These are phyloP conservation scores for Yamadazyma ubonensis DNA, from an alignment of 805 yeast species.

Conservation along the genomic window DNA sequence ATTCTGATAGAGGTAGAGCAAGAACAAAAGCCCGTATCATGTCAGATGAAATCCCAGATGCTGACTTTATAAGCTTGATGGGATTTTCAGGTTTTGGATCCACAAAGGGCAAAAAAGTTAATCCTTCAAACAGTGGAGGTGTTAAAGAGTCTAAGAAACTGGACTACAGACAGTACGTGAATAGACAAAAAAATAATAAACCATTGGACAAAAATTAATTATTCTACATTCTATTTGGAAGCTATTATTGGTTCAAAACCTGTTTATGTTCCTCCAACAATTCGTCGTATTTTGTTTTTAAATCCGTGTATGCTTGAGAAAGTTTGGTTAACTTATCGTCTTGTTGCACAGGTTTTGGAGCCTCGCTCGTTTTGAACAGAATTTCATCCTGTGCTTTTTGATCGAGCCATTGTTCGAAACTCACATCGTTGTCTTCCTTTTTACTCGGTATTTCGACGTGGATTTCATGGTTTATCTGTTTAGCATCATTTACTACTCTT, in stretches of 20 bases:
- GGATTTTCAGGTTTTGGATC: slow-evolving; percentile 53
- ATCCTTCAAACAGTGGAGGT: slow-evolving; percentile 47
- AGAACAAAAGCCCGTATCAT: slow-evolving; percentile 22
- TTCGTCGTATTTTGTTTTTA: slow-evolving; percentile 60
- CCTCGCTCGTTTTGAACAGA: slow-evolving; percentile 40
- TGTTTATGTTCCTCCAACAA: slow-evolving; percentile 51
- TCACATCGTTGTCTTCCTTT: not conserved
- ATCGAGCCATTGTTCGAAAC: slow-evolving; percentile 46
- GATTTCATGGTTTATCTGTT: slow-evolving; percentile 43
- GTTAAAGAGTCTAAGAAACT: slow-evolving; percentile 38
- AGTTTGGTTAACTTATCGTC: slow-evolving; percentile 44
- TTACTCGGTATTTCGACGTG: slow-evolving; percentile 33
- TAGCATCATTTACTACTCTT: slow-evolving; percentile 47
- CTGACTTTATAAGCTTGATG: slow-evolving; percentile 47
- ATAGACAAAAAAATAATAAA: slow-evolving; percentile 37
- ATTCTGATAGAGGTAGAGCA: slow-evolving; percentile 17
- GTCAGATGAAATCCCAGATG: slow-evolving; percentile 17
- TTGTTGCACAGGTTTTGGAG: slow-evolving; percentile 24
- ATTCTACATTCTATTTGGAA: not conserved
- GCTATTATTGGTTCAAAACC: slow-evolving; percentile 1
- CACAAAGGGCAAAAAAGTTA: slow-evolving; percentile 60
- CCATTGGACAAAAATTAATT: slow-evolving; percentile 52
- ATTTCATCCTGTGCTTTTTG: slow-evolving; percentile 51
- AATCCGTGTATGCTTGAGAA: slow-evolving; percentile 58
- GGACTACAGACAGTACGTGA: slow-evolving; percentile 51